phyloP scores from a whole-genome alignment of 2,329 filamentous ascomycete genomes.

The Arthrobotrys pseudoclavata region DNA sequence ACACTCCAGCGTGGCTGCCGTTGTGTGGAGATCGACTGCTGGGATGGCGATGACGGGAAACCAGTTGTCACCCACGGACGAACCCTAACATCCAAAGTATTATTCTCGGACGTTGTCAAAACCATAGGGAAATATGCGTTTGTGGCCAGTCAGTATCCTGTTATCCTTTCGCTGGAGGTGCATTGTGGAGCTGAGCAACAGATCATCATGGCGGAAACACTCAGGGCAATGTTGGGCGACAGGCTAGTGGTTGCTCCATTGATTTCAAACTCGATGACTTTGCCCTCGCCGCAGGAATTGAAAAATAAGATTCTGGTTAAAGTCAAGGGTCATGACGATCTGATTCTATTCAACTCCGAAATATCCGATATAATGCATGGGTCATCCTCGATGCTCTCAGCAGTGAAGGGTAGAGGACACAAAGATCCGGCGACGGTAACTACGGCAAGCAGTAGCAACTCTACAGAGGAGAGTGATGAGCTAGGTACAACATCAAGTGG shows the following conservation, averaged over 20 bases:
- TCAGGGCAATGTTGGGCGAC: constrained; percentile 85
- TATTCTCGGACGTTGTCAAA: constrained; percentile 90
- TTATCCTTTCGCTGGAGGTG: constrained; percentile 95
- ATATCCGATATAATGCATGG: constrained; percentile 35
- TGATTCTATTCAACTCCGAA: constrained; percentile 50
- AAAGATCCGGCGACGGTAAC: constrained; percentile 10
- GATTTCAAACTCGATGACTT: constrained; percentile 75
- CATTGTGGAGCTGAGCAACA: constrained; percentile 90
- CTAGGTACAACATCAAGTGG: constrained; percentile 56
- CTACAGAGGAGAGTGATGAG: constrained; percentile 74
- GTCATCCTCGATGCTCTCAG: constrained; percentile 11
- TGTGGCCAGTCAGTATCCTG: constrained; percentile 83
- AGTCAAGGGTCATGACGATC: constrained; percentile 74
- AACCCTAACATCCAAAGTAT: constrained; percentile 87
- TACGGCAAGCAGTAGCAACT: constrained; percentile 71
- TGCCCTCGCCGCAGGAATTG: constrained; percentile 89
- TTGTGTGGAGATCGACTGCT: constrained; percentile 97
- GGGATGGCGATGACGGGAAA: constrained; percentile 89
- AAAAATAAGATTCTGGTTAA: constrained; percentile 90
- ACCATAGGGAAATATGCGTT: constrained; percentile 97
- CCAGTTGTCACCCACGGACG: constrained; percentile 92
- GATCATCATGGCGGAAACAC: constrained; percentile 86
- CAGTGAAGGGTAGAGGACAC: constrained; percentile 5
- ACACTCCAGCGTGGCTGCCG: constrained; percentile 90
- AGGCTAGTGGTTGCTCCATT: constrained; percentile 82